Percentiles rank a stretch among this genome's conserved stretches.
Conservation (phyloP, 495 filamentous ascomycete genomes). For the Ramalina intermedia region DNA sequence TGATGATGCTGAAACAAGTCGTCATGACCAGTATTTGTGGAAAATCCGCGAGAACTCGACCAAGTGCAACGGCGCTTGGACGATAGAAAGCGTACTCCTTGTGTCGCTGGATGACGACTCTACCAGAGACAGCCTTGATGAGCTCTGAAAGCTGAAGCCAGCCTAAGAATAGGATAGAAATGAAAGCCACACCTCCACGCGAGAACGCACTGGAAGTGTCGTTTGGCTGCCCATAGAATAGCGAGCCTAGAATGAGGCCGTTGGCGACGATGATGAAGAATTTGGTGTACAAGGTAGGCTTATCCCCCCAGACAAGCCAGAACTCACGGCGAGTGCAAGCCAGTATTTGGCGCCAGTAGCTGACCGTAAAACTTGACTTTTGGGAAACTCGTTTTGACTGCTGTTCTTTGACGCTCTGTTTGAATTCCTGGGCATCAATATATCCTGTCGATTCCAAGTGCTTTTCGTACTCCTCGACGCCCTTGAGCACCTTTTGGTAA, state of each 20-base stretch:
- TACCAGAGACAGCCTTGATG: slow-evolving; percentile 50
- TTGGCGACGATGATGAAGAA: slow-evolving; percentile 65
- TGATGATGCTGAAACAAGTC: slow-evolving; percentile 46
- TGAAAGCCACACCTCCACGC: slow-evolving; percentile 55
- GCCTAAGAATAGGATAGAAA: slow-evolving; percentile 60
- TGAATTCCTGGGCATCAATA: slow-evolving; percentile 55
- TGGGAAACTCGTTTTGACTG: slow-evolving; percentile 54
- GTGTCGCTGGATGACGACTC: slow-evolving; percentile 49
- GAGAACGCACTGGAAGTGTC: slow-evolving; percentile 55
- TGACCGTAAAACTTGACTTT: slow-evolving; percentile 58
- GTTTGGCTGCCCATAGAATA: slow-evolving; percentile 53
- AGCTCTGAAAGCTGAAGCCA: slow-evolving; percentile 50
- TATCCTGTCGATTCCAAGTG: slow-evolving; percentile 42
- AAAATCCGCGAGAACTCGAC: slow-evolving; percentile 53
- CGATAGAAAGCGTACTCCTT: slow-evolving; percentile 68
- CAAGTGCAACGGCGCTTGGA: slow-evolving; percentile 56
- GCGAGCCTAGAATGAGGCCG: slow-evolving; percentile 59
- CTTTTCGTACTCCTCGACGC: slow-evolving; percentile 45
- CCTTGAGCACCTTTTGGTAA: slow-evolving; percentile 38
- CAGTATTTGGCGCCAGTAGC: slow-evolving; percentile 44
- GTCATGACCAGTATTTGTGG: slow-evolving; percentile 51
- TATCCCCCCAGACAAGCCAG: slow-evolving; percentile 62
- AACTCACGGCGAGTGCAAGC: slow-evolving; percentile 63
- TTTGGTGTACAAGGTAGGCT: slow-evolving; percentile 58
- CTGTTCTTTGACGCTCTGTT: slow-evolving; percentile 49